Base-by-base conservation (phyloP, 345 rosid genomes). In the Rhizophora apiculata region DNA sequence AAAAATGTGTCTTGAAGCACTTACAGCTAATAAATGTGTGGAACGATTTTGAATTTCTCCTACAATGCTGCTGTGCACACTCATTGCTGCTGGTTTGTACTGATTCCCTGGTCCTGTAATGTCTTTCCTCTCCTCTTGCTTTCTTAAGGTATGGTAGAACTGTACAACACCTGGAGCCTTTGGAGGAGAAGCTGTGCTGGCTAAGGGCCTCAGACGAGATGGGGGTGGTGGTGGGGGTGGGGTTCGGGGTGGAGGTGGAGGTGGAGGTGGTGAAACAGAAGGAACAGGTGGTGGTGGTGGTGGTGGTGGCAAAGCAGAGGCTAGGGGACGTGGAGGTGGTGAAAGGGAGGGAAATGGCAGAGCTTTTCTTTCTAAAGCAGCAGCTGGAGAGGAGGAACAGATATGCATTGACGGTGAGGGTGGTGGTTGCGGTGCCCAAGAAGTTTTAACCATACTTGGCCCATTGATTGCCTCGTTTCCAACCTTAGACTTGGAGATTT, bases 21-120 rank as follows among this genome's bases (percentile, higher is more conserved):
- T 84, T 86, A 93, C 98, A 36, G 98, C 98, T 64, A 89, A 78
- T 15, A 91, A 89, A 69, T 89, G 89, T 0, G 94, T 84, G 0
- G 98, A 93, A 55, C 98, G 94, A 73, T 93, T 91, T 74, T 88
- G 96, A 74, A 91, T 89, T 83, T 93, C 98, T 60, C 91, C 96
- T 52, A 93, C 94, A 57, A 91, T 88, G 80, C 94, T 89, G 62
- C 72, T 87, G 64, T 90, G 98, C 32, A 79, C 89, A 74, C 83
- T 87, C 37, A 46, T 72, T 46, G 68, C 79, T 0, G 76, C 75
- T 29, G 82, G 75, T 69, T 73, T 83, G 34, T 76, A 81, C 32
- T 67, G 69, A 78, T 68, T 81, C 71, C 81, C 81, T 0, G 69
- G 55, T 31, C 63, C 60, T 1, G 81, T 64, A 67, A 61, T 72